These are phyloP conservation scores for Phialophora chinensis DNA, from an alignment of 2,329 filamentous ascomycete species.

Conservation along the genomic window DNA sequence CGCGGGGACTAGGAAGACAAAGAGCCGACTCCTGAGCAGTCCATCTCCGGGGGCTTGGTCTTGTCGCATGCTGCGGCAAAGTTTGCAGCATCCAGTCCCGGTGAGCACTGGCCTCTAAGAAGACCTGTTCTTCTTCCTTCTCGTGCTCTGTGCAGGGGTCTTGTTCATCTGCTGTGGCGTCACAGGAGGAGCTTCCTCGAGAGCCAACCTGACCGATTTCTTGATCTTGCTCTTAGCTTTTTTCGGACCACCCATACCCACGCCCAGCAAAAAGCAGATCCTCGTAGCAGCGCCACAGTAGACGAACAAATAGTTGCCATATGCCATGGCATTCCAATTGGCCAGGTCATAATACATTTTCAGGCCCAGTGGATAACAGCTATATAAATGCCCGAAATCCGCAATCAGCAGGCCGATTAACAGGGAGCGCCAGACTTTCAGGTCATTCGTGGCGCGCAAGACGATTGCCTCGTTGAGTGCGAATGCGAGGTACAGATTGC, in stretches of 20 bases:
- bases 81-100: background rate
- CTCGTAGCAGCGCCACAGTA: conserved; percentile 68
- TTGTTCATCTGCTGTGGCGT: conserved; percentile 34
- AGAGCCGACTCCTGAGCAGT: background rate
- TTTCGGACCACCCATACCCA: conserved; percentile 51
- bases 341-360: conserved; percentile 68
- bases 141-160: conserved; percentile 34
- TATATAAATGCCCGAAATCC: conserved; percentile 78
- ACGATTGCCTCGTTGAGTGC: conserved; percentile 78
- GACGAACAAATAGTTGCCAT: conserved; percentile 73
- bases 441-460: conserved; percentile 70
- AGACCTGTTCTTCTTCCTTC: conserved; percentile 34
- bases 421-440: conserved; percentile 72
- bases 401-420: conserved; percentile 72
- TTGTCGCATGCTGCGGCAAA: background rate
- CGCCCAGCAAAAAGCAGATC: conserved; percentile 63
- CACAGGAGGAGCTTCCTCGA: conserved; percentile 22
- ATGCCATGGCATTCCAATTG: conserved; percentile 71
- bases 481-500: conserved; percentile 79
- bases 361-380: conserved; percentile 64
- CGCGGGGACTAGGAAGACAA: background rate
- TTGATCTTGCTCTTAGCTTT: conserved; percentile 29
- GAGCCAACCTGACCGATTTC: conserved; percentile 27
- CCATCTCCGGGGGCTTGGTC: background rate
- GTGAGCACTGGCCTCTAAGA: background rate